Evolutionary conservation across 2,329 filamentous ascomycete genomes (phyloP).

Genomic region (Neofusicoccum cordaticola): DNA sequence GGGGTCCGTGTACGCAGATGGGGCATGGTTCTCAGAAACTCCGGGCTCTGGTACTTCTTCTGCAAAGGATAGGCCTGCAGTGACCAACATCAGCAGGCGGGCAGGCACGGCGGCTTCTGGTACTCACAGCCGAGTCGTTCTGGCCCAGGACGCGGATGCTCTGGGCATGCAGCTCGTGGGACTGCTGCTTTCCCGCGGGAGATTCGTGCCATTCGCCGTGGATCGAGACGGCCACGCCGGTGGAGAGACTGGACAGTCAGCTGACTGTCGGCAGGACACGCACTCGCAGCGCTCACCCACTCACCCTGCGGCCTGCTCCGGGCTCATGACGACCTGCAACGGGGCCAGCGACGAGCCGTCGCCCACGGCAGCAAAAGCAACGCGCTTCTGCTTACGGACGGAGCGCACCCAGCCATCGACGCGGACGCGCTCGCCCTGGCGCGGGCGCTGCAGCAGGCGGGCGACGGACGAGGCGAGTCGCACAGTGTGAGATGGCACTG

Average conservation of each 20-base stretch:
- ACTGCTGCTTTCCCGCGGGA: conserved; percentile 64
- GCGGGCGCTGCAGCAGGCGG: conserved; percentile 40
- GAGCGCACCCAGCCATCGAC: conserved; percentile 80
- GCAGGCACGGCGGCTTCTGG: conserved; percentile 21
- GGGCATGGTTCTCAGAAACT: conserved; percentile 83
- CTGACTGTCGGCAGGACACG: neutral
- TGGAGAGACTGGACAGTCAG: conserved; percentile 62
- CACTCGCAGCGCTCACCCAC: conserved; percentile 32
- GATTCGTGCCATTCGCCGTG: conserved; percentile 74
- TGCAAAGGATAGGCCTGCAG: conserved; percentile 83
- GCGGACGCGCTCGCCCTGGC: conserved; percentile 26
- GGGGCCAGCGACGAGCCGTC: conserved; percentile 81
- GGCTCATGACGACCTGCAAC: conserved; percentile 76
- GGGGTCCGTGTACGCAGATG: conserved; percentile 82
- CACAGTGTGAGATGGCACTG: conserved; percentile 23
- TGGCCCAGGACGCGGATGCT: conserved; percentile 68
- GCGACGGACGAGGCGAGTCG: conserved; percentile 26
- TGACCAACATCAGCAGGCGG: conserved; percentile 18
- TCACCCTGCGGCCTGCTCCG: conserved; percentile 70
- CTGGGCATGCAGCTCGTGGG: conserved; percentile 75
- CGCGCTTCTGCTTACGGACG: conserved; percentile 79
- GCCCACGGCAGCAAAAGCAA: conserved; percentile 78
- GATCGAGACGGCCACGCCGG: conserved; percentile 76
- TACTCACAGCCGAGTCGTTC: conserved; percentile 73
- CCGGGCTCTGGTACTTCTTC: conserved; percentile 89